These are phyloP conservation scores for Solanum arcanum DNA, from an alignment of 257 asterid species.

Conservation along the genomic window DNA sequence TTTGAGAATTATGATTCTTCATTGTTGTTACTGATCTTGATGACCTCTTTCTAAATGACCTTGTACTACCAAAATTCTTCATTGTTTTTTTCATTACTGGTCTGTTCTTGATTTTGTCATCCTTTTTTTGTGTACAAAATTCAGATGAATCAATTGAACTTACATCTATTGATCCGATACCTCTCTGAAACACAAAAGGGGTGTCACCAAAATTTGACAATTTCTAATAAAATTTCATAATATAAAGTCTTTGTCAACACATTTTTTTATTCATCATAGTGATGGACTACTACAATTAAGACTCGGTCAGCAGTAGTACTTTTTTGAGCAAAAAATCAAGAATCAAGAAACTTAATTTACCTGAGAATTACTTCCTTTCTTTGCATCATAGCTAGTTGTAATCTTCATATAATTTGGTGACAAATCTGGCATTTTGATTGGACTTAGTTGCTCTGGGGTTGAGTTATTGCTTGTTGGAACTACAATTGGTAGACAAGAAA, in stretches of 20 bases:
- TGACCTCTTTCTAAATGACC: constrained; percentile 32
- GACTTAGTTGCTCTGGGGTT: constrained; percentile 1
- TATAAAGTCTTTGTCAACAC: neutral
- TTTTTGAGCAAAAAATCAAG: neutral
- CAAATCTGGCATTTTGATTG: constrained; percentile 38
- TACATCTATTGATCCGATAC: neutral
- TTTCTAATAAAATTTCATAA: neutral
- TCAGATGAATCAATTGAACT: neutral
- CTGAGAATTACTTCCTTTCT: constrained; percentile 27
- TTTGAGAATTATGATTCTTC: constrained; percentile 3
- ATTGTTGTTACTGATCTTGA: constrained; percentile 19
- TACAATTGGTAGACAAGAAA: constrained; percentile 9
- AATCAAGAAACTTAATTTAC: constrained; percentile 21
- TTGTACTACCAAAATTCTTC: constrained; percentile 15
- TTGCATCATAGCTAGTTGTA: constrained; percentile 27
- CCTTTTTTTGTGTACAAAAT: neutral
- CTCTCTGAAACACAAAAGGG: neutral
- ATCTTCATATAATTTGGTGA: constrained; percentile 38
- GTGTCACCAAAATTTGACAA: neutral
- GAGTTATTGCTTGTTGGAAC: neutral
- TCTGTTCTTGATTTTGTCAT: neutral
- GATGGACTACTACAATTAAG: neutral
- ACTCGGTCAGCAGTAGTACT: neutral
- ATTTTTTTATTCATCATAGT: neutral
- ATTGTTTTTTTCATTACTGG: neutral